Evolutionary conservation across 2,329 filamentous ascomycete species (phyloP).

Genomic region (Microdochium trichocladiopsis): DNA sequence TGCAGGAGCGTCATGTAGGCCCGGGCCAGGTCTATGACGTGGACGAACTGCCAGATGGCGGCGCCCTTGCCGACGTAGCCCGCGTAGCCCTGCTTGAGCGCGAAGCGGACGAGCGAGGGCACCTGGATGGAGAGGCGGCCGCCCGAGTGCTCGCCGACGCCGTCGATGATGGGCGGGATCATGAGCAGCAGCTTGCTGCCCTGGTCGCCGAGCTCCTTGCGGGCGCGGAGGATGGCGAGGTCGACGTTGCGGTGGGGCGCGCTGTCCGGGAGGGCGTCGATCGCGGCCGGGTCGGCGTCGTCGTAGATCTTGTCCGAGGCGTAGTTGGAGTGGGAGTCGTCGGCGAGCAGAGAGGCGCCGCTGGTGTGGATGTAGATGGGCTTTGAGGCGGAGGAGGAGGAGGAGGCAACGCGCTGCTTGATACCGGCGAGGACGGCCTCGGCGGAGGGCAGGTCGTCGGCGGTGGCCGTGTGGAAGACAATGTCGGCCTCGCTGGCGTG

Average conservation of each 20-base stretch:
- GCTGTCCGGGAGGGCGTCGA: constrained; percentile 31
- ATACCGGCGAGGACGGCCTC: constrained; percentile 36
- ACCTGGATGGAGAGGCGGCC: constrained; percentile 36
- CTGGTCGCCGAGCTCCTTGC: constrained; percentile 22
- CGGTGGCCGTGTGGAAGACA: constrained; percentile 39
- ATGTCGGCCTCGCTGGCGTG: constrained; percentile 30
- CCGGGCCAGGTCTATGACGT: constrained; percentile 37
- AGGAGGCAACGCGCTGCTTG: constrained; percentile 21
- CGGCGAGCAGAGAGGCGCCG: constrained; percentile 31
- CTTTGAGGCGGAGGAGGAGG: constrained; percentile 21
- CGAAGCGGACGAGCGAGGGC: constrained; percentile 37
- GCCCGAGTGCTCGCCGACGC: constrained; percentile 26
- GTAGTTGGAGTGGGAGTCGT: constrained; percentile 22
- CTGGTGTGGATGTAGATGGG: constrained; percentile 43
- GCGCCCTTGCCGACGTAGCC: constrained; percentile 35
- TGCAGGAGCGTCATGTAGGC: constrained; percentile 37
- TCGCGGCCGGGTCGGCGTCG: constrained; percentile 28
- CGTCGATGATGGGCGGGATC: constrained; percentile 39
- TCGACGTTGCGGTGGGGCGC: constrained; percentile 38
- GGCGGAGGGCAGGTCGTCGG: constrained; percentile 36
- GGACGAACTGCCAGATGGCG: constrained; percentile 32
- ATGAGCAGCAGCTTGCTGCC: constrained; percentile 38
- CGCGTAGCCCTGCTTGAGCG: constrained; percentile 37
- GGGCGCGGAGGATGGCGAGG: constrained; percentile 29
- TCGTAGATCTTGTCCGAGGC: constrained; percentile 31